These are phyloP conservation scores for Mimosa pudica DNA, from an alignment of 306 rosid genomes.

Conservation along the genomic window DNA sequence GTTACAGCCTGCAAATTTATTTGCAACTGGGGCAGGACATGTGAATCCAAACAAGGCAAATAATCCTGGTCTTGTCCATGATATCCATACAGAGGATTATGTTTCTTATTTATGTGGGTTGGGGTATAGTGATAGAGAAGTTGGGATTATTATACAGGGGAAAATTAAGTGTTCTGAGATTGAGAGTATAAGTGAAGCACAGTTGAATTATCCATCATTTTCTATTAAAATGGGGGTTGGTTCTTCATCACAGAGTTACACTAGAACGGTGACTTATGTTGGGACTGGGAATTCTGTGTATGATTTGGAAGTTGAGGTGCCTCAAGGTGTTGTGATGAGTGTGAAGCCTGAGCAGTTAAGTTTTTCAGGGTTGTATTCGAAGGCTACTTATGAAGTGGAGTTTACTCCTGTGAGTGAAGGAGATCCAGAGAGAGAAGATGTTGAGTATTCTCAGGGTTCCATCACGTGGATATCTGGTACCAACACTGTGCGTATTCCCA, in stretches of 20 bases:
- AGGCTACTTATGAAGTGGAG: constrained; percentile 30
- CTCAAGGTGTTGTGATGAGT: constrained; percentile 34
- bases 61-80: constrained; percentile 58
- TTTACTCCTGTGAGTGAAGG: constrained; percentile 36
- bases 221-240: constrained; percentile 31
- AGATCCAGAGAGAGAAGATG: background rate
- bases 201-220: constrained; percentile 61
- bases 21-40: constrained; percentile 61
- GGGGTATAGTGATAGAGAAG: constrained; percentile 45
- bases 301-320: constrained; percentile 26
- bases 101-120: constrained; percentile 60
- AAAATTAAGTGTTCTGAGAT: constrained; percentile 39
- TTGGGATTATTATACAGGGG: constrained; percentile 36
- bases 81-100: constrained; percentile 47
- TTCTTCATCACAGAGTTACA: constrained; percentile 37
- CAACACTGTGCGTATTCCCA: constrained; percentile 47
- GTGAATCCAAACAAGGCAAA: constrained; percentile 57
- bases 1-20: constrained; percentile 41
- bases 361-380: constrained; percentile 50
- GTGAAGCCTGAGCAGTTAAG: constrained; percentile 36
- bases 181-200: constrained; percentile 35
- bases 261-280: constrained; percentile 55
- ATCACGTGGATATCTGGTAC: constrained; percentile 51
- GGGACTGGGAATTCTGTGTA: constrained; percentile 47
- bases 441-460: constrained; percentile 41